Percentiles rank a stretch among this genome's conserved stretches.
Evolutionary conservation across 1,284 basidiomycete species (phyloP).

Genomic region (Pseudozyma tsukubaensis): DNA sequence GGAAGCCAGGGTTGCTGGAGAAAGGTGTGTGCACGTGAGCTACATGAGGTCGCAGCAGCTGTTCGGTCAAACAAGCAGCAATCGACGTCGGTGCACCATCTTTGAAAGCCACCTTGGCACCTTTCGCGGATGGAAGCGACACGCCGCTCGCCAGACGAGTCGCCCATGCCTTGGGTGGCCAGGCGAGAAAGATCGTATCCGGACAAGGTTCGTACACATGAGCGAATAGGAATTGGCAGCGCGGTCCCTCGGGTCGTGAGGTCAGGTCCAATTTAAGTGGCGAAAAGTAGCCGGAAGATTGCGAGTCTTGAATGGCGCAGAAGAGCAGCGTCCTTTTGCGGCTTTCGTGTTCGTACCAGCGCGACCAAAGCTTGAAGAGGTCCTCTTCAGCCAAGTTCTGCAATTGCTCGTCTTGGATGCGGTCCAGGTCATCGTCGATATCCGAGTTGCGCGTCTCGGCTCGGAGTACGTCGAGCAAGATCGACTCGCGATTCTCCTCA

Average conservation of each 20-base stretch:
- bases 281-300: constrained; percentile 32
- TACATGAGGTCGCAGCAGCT: constrained; percentile 29
- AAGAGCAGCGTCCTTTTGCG: constrained; percentile 31
- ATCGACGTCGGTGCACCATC: constrained; percentile 20
- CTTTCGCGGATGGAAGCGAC: constrained; percentile 29
- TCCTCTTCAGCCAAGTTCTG: constrained; percentile 13
- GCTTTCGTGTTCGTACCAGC: constrained; percentile 43
- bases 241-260: constrained; percentile 21
- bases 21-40: constrained; percentile 2
- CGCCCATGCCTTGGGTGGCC: constrained; percentile 36
- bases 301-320: constrained; percentile 40
- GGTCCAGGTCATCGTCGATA: constrained; percentile 23
- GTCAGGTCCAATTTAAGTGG: constrained; percentile 29
- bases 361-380: constrained; percentile 20
- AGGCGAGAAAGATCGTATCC: constrained; percentile 28
- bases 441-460: constrained; percentile 10
- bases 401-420: constrained; percentile 15
- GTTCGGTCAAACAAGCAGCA: constrained; percentile 24
- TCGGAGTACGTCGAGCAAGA: constrained; percentile 30
- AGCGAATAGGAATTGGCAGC: constrained; percentile 41
- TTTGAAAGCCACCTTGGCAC: constrained; percentile 14
- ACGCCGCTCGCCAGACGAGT: constrained; percentile 15
- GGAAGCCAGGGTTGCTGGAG: constrained; percentile 14
- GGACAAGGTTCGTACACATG: constrained; percentile 43
- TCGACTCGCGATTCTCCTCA: constrained; percentile 27